Base-by-base conservation (phyloP, 306 rosid species). In the Corylus americana region DNA sequence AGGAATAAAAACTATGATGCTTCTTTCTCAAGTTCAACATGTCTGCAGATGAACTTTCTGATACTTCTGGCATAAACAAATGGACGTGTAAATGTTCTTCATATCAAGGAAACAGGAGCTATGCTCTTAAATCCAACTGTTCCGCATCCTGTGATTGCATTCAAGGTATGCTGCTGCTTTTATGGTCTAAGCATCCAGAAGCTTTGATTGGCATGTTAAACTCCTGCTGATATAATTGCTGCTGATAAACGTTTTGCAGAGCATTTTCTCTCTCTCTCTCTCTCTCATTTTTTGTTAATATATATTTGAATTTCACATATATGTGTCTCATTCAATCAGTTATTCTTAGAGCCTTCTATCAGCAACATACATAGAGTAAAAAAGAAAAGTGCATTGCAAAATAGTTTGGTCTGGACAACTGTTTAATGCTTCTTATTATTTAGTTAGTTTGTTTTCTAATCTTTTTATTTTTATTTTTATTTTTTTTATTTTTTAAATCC, bases 61-160 rank as follows among this genome's bases (percentile, higher is more conserved):
- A 75, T 83, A 18, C 82, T 72, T 81, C 89, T 78, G 82, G 73
- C 58, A 75, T 79, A 70, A 86, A 83, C 77, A 89, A 89, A 76
- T 95, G 98, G 98, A 87, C 85, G 8, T 95, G 98, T 81, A 85
- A 78, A 80, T 95, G 98, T 81, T 82, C 90, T 80, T 77, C 81
- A 47, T 79, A 85, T 70, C 90, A 80, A 78, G 90, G 82, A 53
- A 84, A 87, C 67, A 89, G n/a, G 53, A 88, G 73, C 78, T 72
- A 75, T 78, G 54, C 88, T 70, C 84, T 84, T 80, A 88, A 77
- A 74, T 67, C 89, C 66, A 89, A 93, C 83, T 95, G 99, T 88
- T 89, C 98, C 50, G 73, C 90, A 16, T 93, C 96, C 81, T 95
- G 99, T 83, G 88, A 86, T 71, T 95, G 99, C 80, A 90, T 73